A percentile compares a stretch with the other conserved stretches of the same genome.
These are phyloP conservation scores for Penicillium coffeae DNA, from an alignment of 495 filamentous ascomycete species.

Conservation along the genomic window DNA sequence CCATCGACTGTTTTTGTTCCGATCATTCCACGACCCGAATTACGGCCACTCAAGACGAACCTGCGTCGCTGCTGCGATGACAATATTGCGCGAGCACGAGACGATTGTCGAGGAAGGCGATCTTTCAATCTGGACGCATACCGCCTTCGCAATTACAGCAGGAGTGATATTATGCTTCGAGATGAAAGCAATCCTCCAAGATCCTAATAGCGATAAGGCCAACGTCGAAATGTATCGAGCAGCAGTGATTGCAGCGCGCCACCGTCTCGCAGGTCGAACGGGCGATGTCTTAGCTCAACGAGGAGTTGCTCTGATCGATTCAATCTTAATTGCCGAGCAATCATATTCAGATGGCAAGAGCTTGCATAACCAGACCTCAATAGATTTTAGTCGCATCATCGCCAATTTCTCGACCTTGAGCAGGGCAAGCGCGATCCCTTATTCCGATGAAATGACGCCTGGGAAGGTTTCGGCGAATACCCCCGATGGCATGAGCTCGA, in stretches of 20 bases:
- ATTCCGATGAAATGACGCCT: constrained; percentile 15
- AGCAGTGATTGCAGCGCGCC: constrained; percentile 22
- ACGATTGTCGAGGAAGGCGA: constrained; percentile 28
- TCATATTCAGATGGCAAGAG: constrained; percentile 1
- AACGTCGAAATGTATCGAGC: constrained; percentile 19
- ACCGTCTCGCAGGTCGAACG: constrained; percentile 19
- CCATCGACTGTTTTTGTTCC: constrained; percentile 43
- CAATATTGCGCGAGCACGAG: constrained; percentile 41
- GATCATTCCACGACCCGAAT: constrained; percentile 36
- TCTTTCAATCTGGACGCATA: constrained; percentile 31
- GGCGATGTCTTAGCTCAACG: constrained; percentile 27
- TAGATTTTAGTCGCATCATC: constrained; percentile 25
- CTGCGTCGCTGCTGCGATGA: constrained; percentile 42
- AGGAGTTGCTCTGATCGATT: constrained; percentile 30
- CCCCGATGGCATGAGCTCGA: constrained; percentile 10
- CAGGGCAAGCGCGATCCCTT: constrained; percentile 11
- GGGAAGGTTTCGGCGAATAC: constrained; percentile 11
- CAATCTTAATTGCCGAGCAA: constrained; percentile 24
- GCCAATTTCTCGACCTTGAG: constrained; percentile 25
- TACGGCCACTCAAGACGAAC: constrained; percentile 42
- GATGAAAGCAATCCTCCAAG: constrained; percentile 18
- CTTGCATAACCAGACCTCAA: constrained; percentile 4
- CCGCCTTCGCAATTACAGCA: constrained; percentile 29
- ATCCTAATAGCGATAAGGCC: constrained; percentile 2
- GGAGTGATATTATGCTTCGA: constrained; percentile 32